phyloP scores from a whole-genome alignment of 208 protist species.

The Crithidia brevicula region DNA sequence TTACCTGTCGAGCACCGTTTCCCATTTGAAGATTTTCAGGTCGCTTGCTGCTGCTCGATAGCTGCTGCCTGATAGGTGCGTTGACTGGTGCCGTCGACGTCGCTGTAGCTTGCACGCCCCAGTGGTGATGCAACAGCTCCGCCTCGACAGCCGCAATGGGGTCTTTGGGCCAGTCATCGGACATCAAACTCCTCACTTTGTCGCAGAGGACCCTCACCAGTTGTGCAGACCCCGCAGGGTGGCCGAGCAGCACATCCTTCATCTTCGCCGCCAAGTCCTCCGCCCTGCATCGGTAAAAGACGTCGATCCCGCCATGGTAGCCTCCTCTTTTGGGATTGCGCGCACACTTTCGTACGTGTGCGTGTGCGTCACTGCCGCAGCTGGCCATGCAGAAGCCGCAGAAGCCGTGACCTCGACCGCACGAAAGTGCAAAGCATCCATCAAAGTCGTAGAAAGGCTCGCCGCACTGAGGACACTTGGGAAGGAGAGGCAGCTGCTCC shows the following conservation, averaged over 20 bases:
- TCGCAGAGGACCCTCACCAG: neutral
- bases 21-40: no score
- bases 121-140: neutral
- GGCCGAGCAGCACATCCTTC: slow-evolving; percentile 1
- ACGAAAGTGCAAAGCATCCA: slow-evolving; percentile 29
- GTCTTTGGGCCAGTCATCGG: slow-evolving; percentile 10
- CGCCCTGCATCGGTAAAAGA: slow-evolving; percentile 11
- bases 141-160: slow-evolving; percentile 2
- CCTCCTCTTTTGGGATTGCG: neutral
- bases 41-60: no score
- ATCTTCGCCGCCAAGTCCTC: slow-evolving; percentile 6
- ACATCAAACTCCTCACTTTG: slow-evolving; percentile 2
- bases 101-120: neutral
- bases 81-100: no score
- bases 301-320: neutral
- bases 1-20: no score
- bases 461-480: slow-evolving; percentile 20
- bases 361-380: slow-evolving; percentile 10
- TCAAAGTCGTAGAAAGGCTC: slow-evolving; percentile 26
- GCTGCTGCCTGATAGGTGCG: no score
- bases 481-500: slow-evolving; percentile 9
- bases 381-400: slow-evolving; percentile 32
- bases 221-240: neutral
- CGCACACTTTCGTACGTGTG: neutral
- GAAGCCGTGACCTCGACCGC: slow-evolving; percentile 18